Evolutionary conservation across 305 asterid species (phyloP), one percentile per base, ranked within the genome.

Genomic region (Striga hermonthica): DNA sequence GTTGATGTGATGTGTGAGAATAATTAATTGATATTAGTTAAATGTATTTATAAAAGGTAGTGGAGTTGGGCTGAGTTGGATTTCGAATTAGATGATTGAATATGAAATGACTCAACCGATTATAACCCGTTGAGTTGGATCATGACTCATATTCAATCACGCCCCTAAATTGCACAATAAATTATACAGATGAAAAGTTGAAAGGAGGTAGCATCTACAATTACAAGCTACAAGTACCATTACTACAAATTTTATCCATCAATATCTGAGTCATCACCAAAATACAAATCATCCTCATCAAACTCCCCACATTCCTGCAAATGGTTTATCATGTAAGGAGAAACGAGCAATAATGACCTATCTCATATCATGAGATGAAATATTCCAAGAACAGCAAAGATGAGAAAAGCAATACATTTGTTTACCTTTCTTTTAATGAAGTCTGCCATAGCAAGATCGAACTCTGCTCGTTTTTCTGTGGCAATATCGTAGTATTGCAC

Each of bases 401-500:
- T 3, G 4, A 52, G 13, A 61, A 28, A 50, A 1, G 16, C 10
- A 50, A 49, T 11, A 52, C 34, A 45, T 31, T 37, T 11, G 11
- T 43, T 64, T 55, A 91, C 96, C 91, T 80, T 84, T 80, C 68
- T 83, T 73, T 79, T 89, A 44, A 68, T 76, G 62, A 80, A 87
- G 60, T 81, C 77, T 38, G 90, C 78, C 84, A 81, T 89, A 67
- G 98, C 96, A 52, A 57, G 66, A 16, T 92, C 96, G 73, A 91
- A 91, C 79, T 89, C 97, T 44, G 90, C 88, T 73, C 98, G 89
- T 73, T 89, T 92, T 79, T 83, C 86, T 31, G 98, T 87, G 74
- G 98, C 98, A 63, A 84, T 76, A 69, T 92, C 98, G 68, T 87
- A 92, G 78, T 92, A 92, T 4, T 87, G 76, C 61, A 92, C 97